phyloP scores from a whole-genome alignment of 257 asterid genomes.

The Primulina huaijiensis region DNA sequence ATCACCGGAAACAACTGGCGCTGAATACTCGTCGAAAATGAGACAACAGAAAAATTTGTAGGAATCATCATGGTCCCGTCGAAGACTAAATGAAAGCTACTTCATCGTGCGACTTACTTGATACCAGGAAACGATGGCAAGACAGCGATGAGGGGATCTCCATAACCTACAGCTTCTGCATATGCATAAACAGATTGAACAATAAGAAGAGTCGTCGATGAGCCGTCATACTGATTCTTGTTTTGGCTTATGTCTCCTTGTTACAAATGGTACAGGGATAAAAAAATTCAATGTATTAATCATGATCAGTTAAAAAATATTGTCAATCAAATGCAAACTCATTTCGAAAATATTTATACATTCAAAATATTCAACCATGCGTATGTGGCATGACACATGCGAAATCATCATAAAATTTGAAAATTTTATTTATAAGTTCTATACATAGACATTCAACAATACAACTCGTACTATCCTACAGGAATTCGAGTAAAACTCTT shows the following conservation, averaged over 20 bases:
- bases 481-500: too few relatives aligned
- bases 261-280: not conserved
- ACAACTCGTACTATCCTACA: too few relatives aligned
- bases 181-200: not conserved
- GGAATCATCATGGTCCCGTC: slow-evolving; percentile 6
- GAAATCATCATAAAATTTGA: too few relatives aligned
- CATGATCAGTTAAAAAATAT: not conserved
- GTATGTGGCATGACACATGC: too few relatives aligned
- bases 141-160: slow-evolving; percentile 51
- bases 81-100: not conserved
- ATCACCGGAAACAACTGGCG: not conserved
- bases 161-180: slow-evolving; percentile 61
- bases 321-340: too few relatives aligned
- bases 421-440: too few relatives aligned
- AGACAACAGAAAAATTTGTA: slow-evolving; percentile 7
- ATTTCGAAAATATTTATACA: too few relatives aligned
- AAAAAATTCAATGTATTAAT: not conserved
- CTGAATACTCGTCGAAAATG: slow-evolving; percentile 3
- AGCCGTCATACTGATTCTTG: not conserved
- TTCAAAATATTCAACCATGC: too few relatives aligned
- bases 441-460: too few relatives aligned
- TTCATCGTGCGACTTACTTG: slow-evolving; percentile 31
- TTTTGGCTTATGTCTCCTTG: not conserved
- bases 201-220: not conserved
- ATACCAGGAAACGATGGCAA: slow-evolving; percentile 53